Percentiles rank a stretch among this genome's conserved stretches.
These are phyloP conservation scores for Lignosus rhinocerotis DNA, from an alignment of 1,284 basidiomycete genomes.

Conservation along the genomic window DNA sequence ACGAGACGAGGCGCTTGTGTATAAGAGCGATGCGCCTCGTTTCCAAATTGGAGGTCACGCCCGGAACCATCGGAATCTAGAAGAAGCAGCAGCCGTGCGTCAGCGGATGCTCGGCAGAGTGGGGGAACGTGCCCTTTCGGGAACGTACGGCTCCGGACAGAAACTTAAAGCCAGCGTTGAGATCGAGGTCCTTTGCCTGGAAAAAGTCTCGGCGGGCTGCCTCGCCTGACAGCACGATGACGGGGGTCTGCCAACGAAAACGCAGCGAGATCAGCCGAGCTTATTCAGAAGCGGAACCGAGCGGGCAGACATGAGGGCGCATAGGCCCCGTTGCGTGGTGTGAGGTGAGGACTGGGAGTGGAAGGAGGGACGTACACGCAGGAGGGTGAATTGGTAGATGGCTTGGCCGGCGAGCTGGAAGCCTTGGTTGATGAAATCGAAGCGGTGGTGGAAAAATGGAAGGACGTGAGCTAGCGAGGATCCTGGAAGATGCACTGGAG, in stretches of 20 bases:
- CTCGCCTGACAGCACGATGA: constrained; percentile 68
- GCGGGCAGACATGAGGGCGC: constrained; percentile 30
- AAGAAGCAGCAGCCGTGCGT: background rate
- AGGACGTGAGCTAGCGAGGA: constrained; percentile 53
- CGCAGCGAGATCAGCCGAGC: constrained; percentile 8
- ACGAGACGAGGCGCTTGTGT: constrained; percentile 62
- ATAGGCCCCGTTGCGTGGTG: constrained; percentile 8
- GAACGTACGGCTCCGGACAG: constrained; percentile 70
- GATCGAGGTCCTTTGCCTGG: constrained; percentile 63
- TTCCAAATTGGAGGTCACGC: constrained; percentile 69
- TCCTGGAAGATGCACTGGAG: constrained; percentile 56
- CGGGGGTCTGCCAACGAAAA: constrained; percentile 14
- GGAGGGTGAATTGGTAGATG: constrained; percentile 65
- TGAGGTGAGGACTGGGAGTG: constrained; percentile 7
- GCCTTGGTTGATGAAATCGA: constrained; percentile 70
- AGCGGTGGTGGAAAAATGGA: constrained; percentile 66
- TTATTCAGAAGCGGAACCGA: constrained; percentile 41
- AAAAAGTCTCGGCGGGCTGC: constrained; percentile 68
- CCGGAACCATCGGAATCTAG: constrained; percentile 71
- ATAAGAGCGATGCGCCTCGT: constrained; percentile 59
- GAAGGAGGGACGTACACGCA: constrained; percentile 46
- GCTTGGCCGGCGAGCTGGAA: constrained; percentile 64
- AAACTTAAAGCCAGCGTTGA: constrained; percentile 74
- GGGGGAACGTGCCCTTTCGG: background rate
- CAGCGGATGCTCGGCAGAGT: constrained; percentile 7